Evolutionary conservation across 352 stramenopile species (phyloP).

Genomic region (Globisporangium splendens): DNA sequence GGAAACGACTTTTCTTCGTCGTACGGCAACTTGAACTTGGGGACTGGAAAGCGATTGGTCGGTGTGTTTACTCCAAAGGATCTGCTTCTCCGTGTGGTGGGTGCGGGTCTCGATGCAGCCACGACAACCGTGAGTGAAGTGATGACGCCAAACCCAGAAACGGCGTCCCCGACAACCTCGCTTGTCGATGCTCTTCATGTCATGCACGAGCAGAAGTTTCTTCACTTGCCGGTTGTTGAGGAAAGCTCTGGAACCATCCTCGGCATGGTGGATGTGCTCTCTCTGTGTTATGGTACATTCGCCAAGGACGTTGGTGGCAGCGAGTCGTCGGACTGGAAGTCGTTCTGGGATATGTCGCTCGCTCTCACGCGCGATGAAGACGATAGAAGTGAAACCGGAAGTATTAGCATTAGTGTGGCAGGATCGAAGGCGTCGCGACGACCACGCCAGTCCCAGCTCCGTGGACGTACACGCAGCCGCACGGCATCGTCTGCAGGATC

Average conservation of each 20-base stretch:
- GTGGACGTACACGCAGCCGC: slow-evolving; percentile 32
- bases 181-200: slow-evolving; percentile 96
- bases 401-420: slow-evolving; percentile 58
- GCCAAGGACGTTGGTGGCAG: slow-evolving; percentile 58
- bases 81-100: slow-evolving; percentile 93
- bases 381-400: slow-evolving; percentile 56
- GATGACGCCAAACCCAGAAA: slow-evolving; percentile 97
- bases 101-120: slow-evolving; percentile 87
- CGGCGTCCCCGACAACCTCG: slow-evolving; percentile 88
- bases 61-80: slow-evolving; percentile 98
- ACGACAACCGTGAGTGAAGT: slow-evolving; percentile 90
- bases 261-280: slow-evolving; percentile 85
- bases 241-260: slow-evolving; percentile 62
- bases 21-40: slow-evolving; percentile 21
- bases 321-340: slow-evolving; percentile 75
- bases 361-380: slow-evolving; percentile 70
- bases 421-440: slow-evolving; percentile 43
- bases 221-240: slow-evolving; percentile 96
- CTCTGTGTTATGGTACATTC: slow-evolving; percentile 87
- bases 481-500: slow-evolving; percentile 49
- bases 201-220: slow-evolving; percentile 98
- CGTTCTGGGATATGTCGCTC: slow-evolving; percentile 89
- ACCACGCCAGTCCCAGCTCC: slow-evolving; percentile 20
- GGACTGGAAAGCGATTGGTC: slow-evolving; percentile 78
- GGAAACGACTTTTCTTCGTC: slow-evolving; percentile 14